Evolutionary conservation across 75 land plant genomes (phyloP), one percentile per base, ranked within the genome.

Genomic region (Chamaecyparis obtusa): DNA sequence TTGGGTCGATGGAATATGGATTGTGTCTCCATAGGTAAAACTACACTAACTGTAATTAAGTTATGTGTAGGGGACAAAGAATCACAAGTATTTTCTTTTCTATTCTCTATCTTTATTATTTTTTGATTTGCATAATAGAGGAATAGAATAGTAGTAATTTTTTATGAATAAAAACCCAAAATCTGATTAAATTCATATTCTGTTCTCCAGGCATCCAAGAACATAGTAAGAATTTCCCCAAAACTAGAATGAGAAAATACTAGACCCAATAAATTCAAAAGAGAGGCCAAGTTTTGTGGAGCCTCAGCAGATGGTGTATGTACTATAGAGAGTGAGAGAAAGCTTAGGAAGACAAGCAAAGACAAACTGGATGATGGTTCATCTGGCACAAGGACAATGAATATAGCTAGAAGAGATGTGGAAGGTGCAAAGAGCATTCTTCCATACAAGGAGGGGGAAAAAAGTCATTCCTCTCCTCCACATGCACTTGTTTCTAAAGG

Each of bases 1-100:
- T 5, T 94, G 93, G 93, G 84, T 91, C 4, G 60, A 90, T 89
- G 95, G 91, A 19, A 91, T 88, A 80, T 94, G 95, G 95, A 55
- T 87, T 48, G 14, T 30, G 48, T 48, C 90, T 85, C 88, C 90
- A 14, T 72, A 87, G 93, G 93, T 92, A 87, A n/a, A n/a, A n/a
- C n/a, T n/a, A n/a, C n/a, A n/a, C n/a, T 32, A 19, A 71, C 75
- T 71, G 27, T 14, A 71, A 32, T 71, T 71, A 71, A 14, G 10
- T 30, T 71, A 71, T 71, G 33, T n/a, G 75, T 2, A 30, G 33
- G 75, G 75, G 10, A 32, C 8, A 11, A 8, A 9, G 33, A 9
- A n/a, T 71, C 72, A 30, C 9, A 71, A 71, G 35, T 71, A 30
- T 32, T 80, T 41, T 80, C 44, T 11, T 17, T 80, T 0, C 24